phyloP scores from a whole-genome alignment of 371 early-diverging fungal species.

The Actinomucor elegans region DNA sequence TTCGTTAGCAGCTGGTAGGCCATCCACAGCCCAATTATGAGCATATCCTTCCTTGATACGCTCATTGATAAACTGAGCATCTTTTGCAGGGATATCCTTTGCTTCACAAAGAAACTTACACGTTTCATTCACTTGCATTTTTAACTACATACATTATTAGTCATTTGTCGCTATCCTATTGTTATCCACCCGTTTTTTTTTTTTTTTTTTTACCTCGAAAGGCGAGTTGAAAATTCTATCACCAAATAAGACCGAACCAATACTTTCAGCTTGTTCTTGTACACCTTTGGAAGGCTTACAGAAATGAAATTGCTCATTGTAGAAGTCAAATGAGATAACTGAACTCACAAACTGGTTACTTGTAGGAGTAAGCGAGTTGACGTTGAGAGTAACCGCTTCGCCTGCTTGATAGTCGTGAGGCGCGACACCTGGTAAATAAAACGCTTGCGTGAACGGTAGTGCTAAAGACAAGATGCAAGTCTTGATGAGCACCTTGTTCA shows the following conservation, averaged over 20 bases:
- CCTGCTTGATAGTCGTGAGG: slow-evolving; percentile 78
- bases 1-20: slow-evolving; percentile 82
- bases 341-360: slow-evolving; percentile 57
- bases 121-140: slow-evolving; percentile 30
- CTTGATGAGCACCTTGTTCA: not conserved
- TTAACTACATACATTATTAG: slow-evolving; percentile 4
- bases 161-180: not conserved
- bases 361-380: slow-evolving; percentile 86
- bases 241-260: slow-evolving; percentile 93
- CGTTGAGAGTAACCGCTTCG: slow-evolving; percentile 72
- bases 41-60: slow-evolving; percentile 80
- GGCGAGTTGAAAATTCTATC: slow-evolving; percentile 89
- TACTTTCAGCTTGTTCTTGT: slow-evolving; percentile 72
- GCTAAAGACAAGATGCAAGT: not conserved
- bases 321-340: slow-evolving; percentile 87
- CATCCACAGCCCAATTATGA: slow-evolving; percentile 86
- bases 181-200: not conserved
- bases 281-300: slow-evolving; percentile 71
- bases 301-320: slow-evolving; percentile 82
- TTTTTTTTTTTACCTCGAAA: slow-evolving; percentile 60
- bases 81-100: slow-evolving; percentile 58
- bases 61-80: slow-evolving; percentile 84
- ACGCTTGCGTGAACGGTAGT: slow-evolving; percentile 34
- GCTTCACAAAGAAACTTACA: slow-evolving; percentile 71
- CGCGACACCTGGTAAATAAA: slow-evolving; percentile 94